A percentile compares a stretch with the other conserved stretches of the same genome.
phyloP scores from a whole-genome alignment of 768 basidiomycete genomes.

The Epithele typhae region DNA sequence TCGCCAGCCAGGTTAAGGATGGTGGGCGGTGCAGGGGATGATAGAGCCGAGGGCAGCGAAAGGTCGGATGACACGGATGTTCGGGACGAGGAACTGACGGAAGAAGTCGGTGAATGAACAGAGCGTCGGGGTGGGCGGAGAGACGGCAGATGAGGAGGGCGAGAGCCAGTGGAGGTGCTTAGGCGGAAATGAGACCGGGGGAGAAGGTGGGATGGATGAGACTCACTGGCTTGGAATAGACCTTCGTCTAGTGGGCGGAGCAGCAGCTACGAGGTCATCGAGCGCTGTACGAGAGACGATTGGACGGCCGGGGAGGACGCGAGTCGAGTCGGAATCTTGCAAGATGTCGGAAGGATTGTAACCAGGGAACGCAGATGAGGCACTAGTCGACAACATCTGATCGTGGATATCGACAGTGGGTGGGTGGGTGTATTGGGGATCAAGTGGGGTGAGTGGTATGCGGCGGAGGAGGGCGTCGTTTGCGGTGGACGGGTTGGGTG shows the following conservation, averaged over 20 bases:
- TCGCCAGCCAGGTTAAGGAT: slow-evolving; percentile 7
- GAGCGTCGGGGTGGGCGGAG: slow-evolving; percentile 13
- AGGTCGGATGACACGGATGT: slow-evolving; percentile 26
- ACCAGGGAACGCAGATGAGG: slow-evolving; percentile 18
- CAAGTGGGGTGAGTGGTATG: slow-evolving; percentile 24
- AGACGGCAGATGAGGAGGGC: slow-evolving; percentile 10
- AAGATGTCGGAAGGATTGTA: slow-evolving; percentile 20
- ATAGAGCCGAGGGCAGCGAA: slow-evolving; percentile 16
- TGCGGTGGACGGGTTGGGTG: slow-evolving; percentile 7
- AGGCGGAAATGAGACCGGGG: slow-evolving; percentile 7
- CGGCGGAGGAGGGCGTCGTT: slow-evolving; percentile 12
- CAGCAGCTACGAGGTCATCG: slow-evolving; percentile 15
- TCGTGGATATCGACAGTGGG: slow-evolving; percentile 16
- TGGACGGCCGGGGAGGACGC: slow-evolving; percentile 19
- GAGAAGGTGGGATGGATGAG: not conserved
- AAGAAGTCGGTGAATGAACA: slow-evolving; percentile 18
- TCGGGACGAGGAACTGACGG: slow-evolving; percentile 20
- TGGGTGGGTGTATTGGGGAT: slow-evolving; percentile 22
- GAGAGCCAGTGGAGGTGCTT: slow-evolving; percentile 11
- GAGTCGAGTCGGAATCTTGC: slow-evolving; percentile 17
- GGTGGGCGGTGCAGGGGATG: slow-evolving; percentile 15
- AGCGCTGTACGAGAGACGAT: slow-evolving; percentile 17
- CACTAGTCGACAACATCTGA: slow-evolving; percentile 23
- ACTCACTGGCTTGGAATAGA: slow-evolving; percentile 25
- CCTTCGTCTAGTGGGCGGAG: slow-evolving; percentile 16